phyloP scores from a whole-genome alignment of 495 filamentous ascomycete species.

The Coniosporium apollinis region DNA sequence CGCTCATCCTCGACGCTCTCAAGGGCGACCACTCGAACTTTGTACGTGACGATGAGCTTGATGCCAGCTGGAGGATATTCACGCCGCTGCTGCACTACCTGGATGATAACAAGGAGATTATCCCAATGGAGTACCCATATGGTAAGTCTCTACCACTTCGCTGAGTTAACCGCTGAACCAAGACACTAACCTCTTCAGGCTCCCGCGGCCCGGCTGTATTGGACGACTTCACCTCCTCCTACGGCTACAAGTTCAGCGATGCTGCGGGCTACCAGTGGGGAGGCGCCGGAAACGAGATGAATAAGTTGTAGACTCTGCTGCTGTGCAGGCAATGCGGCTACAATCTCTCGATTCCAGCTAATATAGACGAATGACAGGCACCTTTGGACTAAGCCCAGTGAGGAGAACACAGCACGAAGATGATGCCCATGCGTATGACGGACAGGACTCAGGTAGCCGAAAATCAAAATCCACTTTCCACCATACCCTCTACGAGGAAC shows the following conservation, averaged over 20 bases:
- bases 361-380: too few relatives aligned
- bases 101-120: constrained; percentile 96
- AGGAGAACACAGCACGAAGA: too few relatives aligned
- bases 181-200: constrained; percentile 34
- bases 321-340: too few relatives aligned
- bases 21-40: constrained; percentile 99
- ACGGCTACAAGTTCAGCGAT: constrained; percentile 98
- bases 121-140: constrained; percentile 99
- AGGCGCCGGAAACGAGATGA: constrained; percentile 44
- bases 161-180: not conserved
- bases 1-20: constrained; percentile 87
- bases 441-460: too few relatives aligned
- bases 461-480: too few relatives aligned
- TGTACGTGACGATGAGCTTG: constrained; percentile 95
- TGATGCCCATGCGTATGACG: too few relatives aligned
- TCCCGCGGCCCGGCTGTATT: constrained; percentile 92
- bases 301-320: constrained; percentile 66
- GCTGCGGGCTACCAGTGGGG: constrained; percentile 94
- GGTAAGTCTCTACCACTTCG: constrained; percentile 39
- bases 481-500: too few relatives aligned
- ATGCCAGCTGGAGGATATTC: constrained; percentile 98
- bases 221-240: constrained; percentile 95
- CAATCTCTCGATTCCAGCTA: too few relatives aligned
- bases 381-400: too few relatives aligned
- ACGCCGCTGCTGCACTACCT: constrained; percentile 94